These are phyloP conservation scores for Acmispon strigosus DNA, from an alignment of 306 rosid species.

Conservation along the genomic window DNA sequence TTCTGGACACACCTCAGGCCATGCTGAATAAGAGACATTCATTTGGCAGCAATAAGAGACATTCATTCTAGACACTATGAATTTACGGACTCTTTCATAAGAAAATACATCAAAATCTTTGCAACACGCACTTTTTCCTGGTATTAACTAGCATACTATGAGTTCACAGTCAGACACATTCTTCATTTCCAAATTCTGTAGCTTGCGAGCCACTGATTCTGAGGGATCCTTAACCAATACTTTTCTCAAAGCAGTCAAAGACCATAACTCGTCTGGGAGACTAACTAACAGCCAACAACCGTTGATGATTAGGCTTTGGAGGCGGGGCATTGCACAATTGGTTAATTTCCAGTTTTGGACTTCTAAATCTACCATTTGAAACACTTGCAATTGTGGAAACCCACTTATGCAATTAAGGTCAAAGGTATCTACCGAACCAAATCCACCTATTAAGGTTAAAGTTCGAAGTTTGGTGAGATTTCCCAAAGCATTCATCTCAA, in stretches of 20 bases:
- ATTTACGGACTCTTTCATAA: too few species aligned
- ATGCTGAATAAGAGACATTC: neutral
- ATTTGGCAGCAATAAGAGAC: constrained; percentile 9
- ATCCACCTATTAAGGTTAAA: neutral
- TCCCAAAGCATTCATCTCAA: neutral
- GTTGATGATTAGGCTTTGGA: neutral
- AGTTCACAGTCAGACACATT: neutral
- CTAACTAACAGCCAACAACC: rapidly evolving
- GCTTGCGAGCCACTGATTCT: neutral
- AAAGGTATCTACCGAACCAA: neutral
- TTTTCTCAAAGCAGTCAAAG: neutral
- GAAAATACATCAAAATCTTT: too few species aligned
- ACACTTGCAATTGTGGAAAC: neutral
- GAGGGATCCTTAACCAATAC: neutral
- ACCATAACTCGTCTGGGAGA: constrained; percentile 18
- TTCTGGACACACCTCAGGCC: neutral
- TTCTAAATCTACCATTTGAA: neutral
- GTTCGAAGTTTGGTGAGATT: constrained; percentile 2
- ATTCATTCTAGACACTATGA: neutral
- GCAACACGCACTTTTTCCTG: too few species aligned
- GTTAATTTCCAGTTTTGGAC: constrained; percentile 5
- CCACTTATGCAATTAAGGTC: neutral
- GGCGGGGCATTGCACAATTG: constrained; percentile 11
- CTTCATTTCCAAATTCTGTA: neutral
- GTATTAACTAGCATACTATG: too few species aligned